Evolutionary conservation across 208 protist species (phyloP), one percentile per base, ranked within the genome.

Genomic region (Acanthamoeba royreba): DNA sequence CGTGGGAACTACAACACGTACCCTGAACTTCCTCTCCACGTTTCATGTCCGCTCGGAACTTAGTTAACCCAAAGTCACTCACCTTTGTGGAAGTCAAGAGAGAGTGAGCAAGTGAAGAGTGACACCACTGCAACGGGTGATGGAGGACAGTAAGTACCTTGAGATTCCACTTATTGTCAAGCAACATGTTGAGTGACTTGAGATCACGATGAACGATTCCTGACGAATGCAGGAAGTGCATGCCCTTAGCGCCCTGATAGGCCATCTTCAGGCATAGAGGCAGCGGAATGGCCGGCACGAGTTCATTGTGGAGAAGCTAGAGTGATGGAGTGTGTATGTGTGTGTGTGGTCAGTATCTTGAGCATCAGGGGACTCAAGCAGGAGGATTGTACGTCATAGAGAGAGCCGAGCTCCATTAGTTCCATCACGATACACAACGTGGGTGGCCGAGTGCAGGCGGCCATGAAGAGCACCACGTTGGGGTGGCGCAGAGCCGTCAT

Each of bases 301-400:
- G 74, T 45, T 85, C 74, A n/a, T 85, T 85, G 74, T 85, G 74
- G 43, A 85, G 74, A 25, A 85, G 33, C 61, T 72, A 35, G 31
- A 4, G 58, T 8, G 13, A 40, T 38, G 55, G 1, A 66, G n/a
- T n/a, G n/a, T n/a, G n/a, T n/a, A n/a, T n/a, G n/a, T n/a, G n/a
- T n/a, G n/a, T n/a, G n/a, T n/a, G n/a, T n/a, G n/a, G n/a, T n/a
- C n/a, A n/a, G n/a, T n/a, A 1, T 13, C 53, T 1, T 66, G 1
- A 66, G 55, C 55, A 13, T 58, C 52, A 58, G 25, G 52, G 2
- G 25, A 13, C 19, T n/a, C 52, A 58, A 13, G 52, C 52, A 3
- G n/a, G n/a, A n/a, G n/a, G n/a, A n/a, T n/a, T n/a, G 74, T 11
- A 97, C 63, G 33, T 95, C 95, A 46, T 90, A 93, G 45, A 97